phyloP scores from a whole-genome alignment of 345 rosid genomes.

The Salix suchowensis region DNA sequence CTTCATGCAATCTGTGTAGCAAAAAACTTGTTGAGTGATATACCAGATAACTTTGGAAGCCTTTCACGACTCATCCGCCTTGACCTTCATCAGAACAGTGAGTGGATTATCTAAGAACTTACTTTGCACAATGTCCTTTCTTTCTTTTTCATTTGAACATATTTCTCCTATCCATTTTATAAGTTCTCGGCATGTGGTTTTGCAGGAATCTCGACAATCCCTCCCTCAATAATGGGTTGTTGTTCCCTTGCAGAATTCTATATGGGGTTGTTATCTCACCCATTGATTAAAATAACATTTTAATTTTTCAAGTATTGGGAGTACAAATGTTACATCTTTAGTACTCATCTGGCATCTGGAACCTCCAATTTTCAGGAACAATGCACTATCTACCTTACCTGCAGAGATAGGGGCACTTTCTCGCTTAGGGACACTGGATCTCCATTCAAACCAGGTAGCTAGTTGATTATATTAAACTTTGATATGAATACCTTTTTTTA shows the following conservation, averaged over 20 bases:
- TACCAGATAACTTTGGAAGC: conserved; percentile 70
- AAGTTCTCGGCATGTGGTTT: conserved; percentile 3
- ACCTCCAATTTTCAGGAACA: conserved; percentile 52
- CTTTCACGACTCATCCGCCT: conserved; percentile 81
- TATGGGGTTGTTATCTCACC: conserved; percentile 66
- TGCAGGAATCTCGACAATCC: conserved; percentile 63
- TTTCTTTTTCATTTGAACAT: background rate
- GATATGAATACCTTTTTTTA: background rate
- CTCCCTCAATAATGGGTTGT: conserved; percentile 73
- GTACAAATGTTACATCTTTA: conserved; percentile 10
- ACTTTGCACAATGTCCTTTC: conserved; percentile 4
- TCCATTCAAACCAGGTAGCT: conserved; percentile 76
- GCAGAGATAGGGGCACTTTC: conserved; percentile 62
- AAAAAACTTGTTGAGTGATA: conserved; percentile 58
- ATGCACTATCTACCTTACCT: conserved; percentile 61
- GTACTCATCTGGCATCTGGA: conserved; percentile 22
- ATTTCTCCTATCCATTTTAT: conserved; percentile 3
- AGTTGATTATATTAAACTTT: conserved; percentile 12
- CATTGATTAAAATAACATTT: background rate
- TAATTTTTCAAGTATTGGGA: conserved; percentile 6
- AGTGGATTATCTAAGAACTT: conserved; percentile 25
- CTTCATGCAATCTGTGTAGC: conserved; percentile 39
- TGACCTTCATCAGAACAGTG: conserved; percentile 92
- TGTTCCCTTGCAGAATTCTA: conserved; percentile 72
- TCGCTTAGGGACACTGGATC: conserved; percentile 72